A percentile compares a stretch with the other conserved stretches of the same genome.
These are phyloP conservation scores for Ophiostoma triangulosporum DNA, from an alignment of 2,329 filamentous ascomycete genomes.

Conservation along the genomic window DNA sequence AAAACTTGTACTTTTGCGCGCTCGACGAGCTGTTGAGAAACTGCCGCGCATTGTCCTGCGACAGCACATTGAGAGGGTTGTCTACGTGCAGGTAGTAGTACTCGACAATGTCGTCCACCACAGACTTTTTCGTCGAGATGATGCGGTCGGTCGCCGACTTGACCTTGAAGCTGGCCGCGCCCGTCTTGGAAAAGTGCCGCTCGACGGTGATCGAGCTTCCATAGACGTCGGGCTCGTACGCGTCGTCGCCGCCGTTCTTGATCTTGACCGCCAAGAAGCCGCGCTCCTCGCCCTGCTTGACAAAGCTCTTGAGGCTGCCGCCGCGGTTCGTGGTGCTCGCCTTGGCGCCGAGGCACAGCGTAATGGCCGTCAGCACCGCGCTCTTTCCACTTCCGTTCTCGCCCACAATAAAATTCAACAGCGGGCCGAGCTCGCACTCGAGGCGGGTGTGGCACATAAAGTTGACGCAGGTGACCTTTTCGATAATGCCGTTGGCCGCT, in stretches of 20 bases:
- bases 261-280: slow-evolving; percentile 69
- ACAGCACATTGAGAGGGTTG: slow-evolving; percentile 90
- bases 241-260: slow-evolving; percentile 77
- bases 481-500: slow-evolving; percentile 74
- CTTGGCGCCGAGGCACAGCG: slow-evolving; percentile 88
- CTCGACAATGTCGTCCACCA: slow-evolving; percentile 86
- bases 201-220: slow-evolving; percentile 83
- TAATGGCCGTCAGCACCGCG: slow-evolving; percentile 83
- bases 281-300: slow-evolving; percentile 75
- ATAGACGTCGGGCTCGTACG: slow-evolving; percentile 71
- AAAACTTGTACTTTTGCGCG: slow-evolving; percentile 87
- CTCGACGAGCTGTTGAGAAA: slow-evolving; percentile 80
- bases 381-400: slow-evolving; percentile 98
- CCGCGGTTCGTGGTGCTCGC: slow-evolving; percentile 87
- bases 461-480: slow-evolving; percentile 75
- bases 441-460: slow-evolving; percentile 93
- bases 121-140: slow-evolving; percentile 70
- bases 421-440: slow-evolving; percentile 70
- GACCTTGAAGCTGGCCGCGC: slow-evolving; percentile 73
- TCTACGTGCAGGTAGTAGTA: slow-evolving; percentile 90
- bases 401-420: slow-evolving; percentile 97
- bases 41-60: slow-evolving; percentile 86
- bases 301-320: slow-evolving; percentile 71
- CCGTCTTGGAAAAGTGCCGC: slow-evolving; percentile 65
- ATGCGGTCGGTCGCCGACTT: slow-evolving; percentile 57